These are phyloP conservation scores for barrel medic (Medicago truncatula) DNA, from an alignment of 306 rosid species.

Conservation along the genomic window DNA sequence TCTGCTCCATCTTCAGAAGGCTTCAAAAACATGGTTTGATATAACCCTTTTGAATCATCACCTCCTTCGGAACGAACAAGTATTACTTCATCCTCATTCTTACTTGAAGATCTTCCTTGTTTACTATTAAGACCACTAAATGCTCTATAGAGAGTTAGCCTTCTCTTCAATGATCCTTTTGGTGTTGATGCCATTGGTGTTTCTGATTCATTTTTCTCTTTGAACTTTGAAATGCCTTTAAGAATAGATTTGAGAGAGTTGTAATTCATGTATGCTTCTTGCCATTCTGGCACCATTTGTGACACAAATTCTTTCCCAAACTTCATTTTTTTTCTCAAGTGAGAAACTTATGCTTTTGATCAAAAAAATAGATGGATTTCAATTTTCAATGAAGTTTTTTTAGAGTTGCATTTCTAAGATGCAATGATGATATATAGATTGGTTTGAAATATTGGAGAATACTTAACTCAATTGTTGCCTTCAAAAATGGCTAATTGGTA, in stretches of 20 bases:
- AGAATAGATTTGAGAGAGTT: slow-evolving; percentile 55
- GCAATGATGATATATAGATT: background rate
- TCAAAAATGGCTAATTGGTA: too few species aligned
- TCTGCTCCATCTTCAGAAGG: slow-evolving; percentile 58
- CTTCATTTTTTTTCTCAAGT: slow-evolving; percentile 56
- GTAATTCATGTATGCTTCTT: slow-evolving; percentile 78
- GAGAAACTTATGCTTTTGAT: background rate
- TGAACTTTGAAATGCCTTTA: slow-evolving; percentile 44
- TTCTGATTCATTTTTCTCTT: slow-evolving; percentile 26
- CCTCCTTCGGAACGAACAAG: slow-evolving; percentile 47
- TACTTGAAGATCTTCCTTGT: slow-evolving; percentile 49
- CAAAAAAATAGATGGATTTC: background rate
- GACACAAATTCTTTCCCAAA: slow-evolving; percentile 75
- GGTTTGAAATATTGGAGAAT: too few species aligned
- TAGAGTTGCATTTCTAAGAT: background rate
- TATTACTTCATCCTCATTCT: slow-evolving; percentile 64
- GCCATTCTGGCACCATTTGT: slow-evolving; percentile 88
- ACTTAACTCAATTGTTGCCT: too few species aligned
- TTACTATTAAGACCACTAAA: slow-evolving; percentile 66
- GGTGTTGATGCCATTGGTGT: slow-evolving; percentile 52
- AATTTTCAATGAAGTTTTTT: slow-evolving; percentile 10
- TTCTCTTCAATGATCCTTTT: slow-evolving; percentile 59
- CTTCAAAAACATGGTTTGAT: slow-evolving; percentile 61
- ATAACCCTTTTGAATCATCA: slow-evolving; percentile 48
- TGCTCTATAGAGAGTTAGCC: slow-evolving; percentile 62